Evolutionary conservation across 2,329 filamentous ascomycete genomes (phyloP).

Genomic region (Didymellaceae sp.): DNA sequence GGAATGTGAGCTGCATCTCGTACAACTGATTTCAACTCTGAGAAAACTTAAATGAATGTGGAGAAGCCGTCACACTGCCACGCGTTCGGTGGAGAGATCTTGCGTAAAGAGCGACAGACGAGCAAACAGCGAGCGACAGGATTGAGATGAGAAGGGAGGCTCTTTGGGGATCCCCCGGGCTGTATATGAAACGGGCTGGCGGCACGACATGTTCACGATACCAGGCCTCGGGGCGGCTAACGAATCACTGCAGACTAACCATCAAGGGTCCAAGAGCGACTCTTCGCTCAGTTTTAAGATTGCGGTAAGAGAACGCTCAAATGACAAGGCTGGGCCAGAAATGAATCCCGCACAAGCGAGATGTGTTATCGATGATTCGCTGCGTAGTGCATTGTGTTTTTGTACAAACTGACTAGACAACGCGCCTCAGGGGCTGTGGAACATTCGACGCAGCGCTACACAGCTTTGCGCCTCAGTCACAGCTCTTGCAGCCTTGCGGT

Average conservation of each 20-base stretch:
- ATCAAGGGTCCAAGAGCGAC: conserved; percentile 23
- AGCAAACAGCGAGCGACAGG: conserved; percentile 28
- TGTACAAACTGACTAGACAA: conserved; percentile 4
- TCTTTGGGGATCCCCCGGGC: conserved; percentile 25
- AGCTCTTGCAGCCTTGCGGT: background rate
- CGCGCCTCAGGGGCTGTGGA: conserved; percentile 11
- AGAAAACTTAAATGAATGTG: conserved; percentile 33
- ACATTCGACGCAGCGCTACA: conserved; percentile 1
- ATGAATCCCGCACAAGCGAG: conserved; percentile 19
- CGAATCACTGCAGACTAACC: conserved; percentile 14
- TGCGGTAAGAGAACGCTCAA: conserved; percentile 19
- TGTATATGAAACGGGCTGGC: conserved; percentile 36
- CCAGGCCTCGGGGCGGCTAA: conserved; percentile 26
- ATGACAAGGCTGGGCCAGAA: conserved; percentile 22
- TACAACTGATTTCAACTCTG: conserved; percentile 20
- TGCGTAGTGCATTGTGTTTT: background rate
- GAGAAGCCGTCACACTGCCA: conserved; percentile 18
- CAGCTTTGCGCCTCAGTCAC: background rate
- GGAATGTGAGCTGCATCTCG: conserved; percentile 41
- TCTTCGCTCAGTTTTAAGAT: conserved; percentile 22
- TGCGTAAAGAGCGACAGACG: conserved; percentile 15
- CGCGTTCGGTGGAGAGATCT: conserved; percentile 20
- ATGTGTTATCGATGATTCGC: conserved; percentile 11
- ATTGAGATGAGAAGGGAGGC: conserved; percentile 28
- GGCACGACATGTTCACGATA: conserved; percentile 31